phyloP scores from a whole-genome alignment of 345 rosid genomes.

The Salix koriyanagi region DNA sequence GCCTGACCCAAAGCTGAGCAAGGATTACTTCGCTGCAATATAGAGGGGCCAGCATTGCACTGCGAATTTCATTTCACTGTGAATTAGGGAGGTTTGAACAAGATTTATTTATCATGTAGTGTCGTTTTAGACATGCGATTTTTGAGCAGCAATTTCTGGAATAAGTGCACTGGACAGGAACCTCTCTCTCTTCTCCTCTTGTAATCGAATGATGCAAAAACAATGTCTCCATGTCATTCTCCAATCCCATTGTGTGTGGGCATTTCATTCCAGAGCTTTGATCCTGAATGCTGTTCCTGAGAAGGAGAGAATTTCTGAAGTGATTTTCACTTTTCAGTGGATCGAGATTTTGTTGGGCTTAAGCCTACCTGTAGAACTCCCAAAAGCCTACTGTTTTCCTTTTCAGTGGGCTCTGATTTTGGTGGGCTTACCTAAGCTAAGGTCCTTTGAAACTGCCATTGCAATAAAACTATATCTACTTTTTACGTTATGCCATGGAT shows the following conservation, averaged over 20 bases:
- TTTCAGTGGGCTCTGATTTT: background rate
- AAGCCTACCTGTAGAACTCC: background rate
- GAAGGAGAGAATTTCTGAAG: background rate
- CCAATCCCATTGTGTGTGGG: background rate
- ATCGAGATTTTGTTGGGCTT: background rate
- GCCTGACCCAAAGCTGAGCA: conserved; percentile 93
- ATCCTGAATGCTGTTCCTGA: background rate
- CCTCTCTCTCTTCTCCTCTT: background rate
- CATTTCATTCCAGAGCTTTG: background rate
- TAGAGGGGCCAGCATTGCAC: conserved; percentile 4
- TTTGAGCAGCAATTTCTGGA: conserved; percentile 7
- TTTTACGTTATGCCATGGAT: no score
- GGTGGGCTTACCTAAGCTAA: background rate
- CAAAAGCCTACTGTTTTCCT: background rate
- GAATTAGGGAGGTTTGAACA: conserved; percentile 6
- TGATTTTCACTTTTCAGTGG: background rate
- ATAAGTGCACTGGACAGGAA: conserved; percentile 2
- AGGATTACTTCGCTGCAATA: conserved; percentile 70
- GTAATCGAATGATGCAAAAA: background rate
- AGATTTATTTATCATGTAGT: conserved; percentile 8
- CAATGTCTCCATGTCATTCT: background rate
- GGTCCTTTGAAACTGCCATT: background rate
- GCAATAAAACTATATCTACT: no score
- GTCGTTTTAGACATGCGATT: background rate
- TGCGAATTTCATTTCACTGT: background rate